A percentile compares a stretch with the other conserved stretches of the same genome.
These are phyloP conservation scores for Trypanosoma boissoni DNA, from an alignment of 208 protist genomes.

Conservation along the genomic window DNA sequence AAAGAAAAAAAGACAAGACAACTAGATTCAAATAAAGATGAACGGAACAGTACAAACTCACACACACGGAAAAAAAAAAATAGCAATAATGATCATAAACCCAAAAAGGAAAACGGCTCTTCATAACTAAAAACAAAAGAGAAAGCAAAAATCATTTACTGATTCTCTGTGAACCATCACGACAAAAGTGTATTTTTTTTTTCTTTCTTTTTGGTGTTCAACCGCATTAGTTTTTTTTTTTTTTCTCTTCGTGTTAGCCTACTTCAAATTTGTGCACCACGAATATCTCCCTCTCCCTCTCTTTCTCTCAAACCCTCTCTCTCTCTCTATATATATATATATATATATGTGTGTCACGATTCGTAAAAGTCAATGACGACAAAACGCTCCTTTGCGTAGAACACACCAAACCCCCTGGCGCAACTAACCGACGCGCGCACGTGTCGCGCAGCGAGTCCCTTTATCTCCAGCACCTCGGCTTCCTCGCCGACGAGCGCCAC, in stretches of 20 bases:
- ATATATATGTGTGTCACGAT: conserved; percentile 2
- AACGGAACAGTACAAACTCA: background rate
- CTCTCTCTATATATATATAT: background rate
- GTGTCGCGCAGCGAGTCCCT: conserved; percentile 37
- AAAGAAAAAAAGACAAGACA: background rate
- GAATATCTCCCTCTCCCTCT: background rate
- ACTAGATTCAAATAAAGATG: background rate
- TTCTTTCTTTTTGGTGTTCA: background rate
- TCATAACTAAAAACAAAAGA: too few relatives aligned
- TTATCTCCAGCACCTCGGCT: conserved; percentile 40
- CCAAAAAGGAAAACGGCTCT: too few relatives aligned
- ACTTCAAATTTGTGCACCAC: background rate
- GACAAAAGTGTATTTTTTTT: background rate
- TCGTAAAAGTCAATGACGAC: conserved; percentile 73
- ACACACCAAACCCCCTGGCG: conserved; percentile 60
- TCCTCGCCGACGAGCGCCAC: conserved; percentile 41
- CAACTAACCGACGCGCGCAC: conserved; percentile 57
- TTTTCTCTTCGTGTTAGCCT: background rate
- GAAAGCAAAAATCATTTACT: too few relatives aligned
- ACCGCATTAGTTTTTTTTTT: background rate
- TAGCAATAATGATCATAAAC: background rate
- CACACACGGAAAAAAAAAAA: background rate
- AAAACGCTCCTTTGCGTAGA: conserved; percentile 54
- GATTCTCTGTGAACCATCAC: too few relatives aligned
- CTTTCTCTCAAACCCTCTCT: conserved; percentile 7